These are phyloP conservation scores for Penicillium crustosum DNA, from an alignment of 2,329 filamentous ascomycete species.

Conservation along the genomic window DNA sequence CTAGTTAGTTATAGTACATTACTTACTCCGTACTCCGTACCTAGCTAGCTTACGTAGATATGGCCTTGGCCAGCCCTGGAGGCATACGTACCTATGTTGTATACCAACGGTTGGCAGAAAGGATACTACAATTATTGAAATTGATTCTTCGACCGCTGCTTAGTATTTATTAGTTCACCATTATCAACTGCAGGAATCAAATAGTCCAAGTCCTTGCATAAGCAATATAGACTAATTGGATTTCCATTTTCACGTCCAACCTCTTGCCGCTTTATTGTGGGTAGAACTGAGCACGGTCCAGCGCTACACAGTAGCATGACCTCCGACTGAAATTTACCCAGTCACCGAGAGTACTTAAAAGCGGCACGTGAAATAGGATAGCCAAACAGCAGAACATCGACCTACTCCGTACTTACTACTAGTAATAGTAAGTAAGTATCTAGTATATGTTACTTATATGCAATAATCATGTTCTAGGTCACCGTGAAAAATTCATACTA, in stretches of 20 bases:
- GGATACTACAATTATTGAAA: not conserved
- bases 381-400: not conserved
- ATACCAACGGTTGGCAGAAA: not conserved
- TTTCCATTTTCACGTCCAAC: not conserved
- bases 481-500: no score
- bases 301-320: no score
- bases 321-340: not conserved
- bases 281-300: not conserved
- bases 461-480: not conserved
- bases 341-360: not conserved
- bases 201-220: slow-evolving; percentile 8
- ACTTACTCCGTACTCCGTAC: no score
- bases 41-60: not conserved
- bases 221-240: not conserved
- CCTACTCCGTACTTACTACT: not conserved
- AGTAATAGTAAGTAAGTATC: no score
- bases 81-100: not conserved
- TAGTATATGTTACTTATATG: no score
- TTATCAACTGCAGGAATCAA: not conserved
- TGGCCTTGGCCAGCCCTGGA: not conserved
- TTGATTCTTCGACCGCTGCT: not conserved
- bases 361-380: not conserved
- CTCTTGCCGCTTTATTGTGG: not conserved
- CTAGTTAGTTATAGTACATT: no score
- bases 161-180: not conserved